Conservation (phyloP, 106 monocot genomes). For the Dendrobium chrysotoxum region DNA sequence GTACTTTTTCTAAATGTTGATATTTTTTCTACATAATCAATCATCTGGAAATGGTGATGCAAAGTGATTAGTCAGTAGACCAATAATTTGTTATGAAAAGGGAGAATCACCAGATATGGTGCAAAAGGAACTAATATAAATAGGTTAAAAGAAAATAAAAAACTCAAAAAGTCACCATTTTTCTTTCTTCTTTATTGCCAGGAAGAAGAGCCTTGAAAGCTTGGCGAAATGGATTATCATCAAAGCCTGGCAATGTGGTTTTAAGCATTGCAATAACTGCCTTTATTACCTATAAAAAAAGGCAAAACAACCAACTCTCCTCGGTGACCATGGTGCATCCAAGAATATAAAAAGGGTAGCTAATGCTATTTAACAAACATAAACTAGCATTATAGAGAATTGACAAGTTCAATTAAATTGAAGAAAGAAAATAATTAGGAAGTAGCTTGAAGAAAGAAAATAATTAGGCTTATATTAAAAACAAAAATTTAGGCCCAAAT, state of each 20-base stretch:
- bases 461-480: not conserved
- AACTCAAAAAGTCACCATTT: conserved; percentile 39
- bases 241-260: conserved; percentile 66
- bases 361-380: not conserved
- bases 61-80: conserved; percentile 10
- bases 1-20: conserved; percentile 52
- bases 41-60: conserved; percentile 35
- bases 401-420: not conserved
- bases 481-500: not conserved
- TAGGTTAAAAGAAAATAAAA: not conserved
- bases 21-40: conserved; percentile 86
- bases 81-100: not conserved
- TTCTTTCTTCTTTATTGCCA: conserved; percentile 78
- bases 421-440: not conserved
- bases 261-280: conserved; percentile 69
- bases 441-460: not conserved
- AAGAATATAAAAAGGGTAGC: not conserved
- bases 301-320: not conserved
- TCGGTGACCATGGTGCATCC: not conserved
- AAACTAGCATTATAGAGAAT: not conserved
- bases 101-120: not conserved
- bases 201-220: conserved; percentile 76
- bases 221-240: conserved; percentile 66
- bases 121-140: conserved; percentile 8
- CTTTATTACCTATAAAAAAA: conserved; percentile 54